Percentiles rank a stretch among this genome's conserved stretches.
Conservation (phyloP, 805 yeast genomes). For the Lipomyces oligophaga region DNA sequence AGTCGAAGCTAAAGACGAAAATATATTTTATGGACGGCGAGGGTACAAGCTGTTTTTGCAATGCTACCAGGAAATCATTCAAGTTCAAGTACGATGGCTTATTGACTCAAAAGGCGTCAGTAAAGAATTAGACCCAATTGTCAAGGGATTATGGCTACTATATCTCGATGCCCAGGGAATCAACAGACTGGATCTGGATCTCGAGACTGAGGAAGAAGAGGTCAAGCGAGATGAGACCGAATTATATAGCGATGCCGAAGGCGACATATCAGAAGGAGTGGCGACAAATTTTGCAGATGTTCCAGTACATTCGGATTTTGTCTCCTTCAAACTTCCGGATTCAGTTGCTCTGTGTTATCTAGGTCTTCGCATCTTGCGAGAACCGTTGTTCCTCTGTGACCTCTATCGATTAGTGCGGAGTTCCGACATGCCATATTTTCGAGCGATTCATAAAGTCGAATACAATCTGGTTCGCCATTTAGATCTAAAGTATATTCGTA, state of each 20-base stretch:
- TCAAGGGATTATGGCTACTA: constrained; percentile 21
- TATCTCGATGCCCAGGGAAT: constrained; percentile 24
- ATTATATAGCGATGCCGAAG: constrained; percentile 9
- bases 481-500: constrained; percentile 9
- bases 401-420: constrained; percentile 10
- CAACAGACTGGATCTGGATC: constrained; percentile 6
- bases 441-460: constrained; percentile 10
- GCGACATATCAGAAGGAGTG: not conserved
- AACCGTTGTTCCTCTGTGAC: constrained; percentile 23
- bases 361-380: constrained; percentile 18
- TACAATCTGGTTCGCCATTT: constrained; percentile 11
- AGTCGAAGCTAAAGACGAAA: constrained; percentile 33
- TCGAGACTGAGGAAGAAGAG: constrained; percentile 3
- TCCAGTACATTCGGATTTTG: too few relatives aligned
- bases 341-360: constrained; percentile 20
- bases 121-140: not conserved
- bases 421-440: constrained; percentile 20
- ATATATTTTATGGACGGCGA: constrained; percentile 46
- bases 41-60: constrained; percentile 46
- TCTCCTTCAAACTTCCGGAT: constrained; percentile 10
- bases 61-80: constrained; percentile 51
- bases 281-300: constrained; percentile 5
- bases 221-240: not conserved
- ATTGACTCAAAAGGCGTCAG: constrained; percentile 28
- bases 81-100: constrained; percentile 46